phyloP scores from a whole-genome alignment of 1,284 basidiomycete genomes.

The Mixia osmundae region DNA sequence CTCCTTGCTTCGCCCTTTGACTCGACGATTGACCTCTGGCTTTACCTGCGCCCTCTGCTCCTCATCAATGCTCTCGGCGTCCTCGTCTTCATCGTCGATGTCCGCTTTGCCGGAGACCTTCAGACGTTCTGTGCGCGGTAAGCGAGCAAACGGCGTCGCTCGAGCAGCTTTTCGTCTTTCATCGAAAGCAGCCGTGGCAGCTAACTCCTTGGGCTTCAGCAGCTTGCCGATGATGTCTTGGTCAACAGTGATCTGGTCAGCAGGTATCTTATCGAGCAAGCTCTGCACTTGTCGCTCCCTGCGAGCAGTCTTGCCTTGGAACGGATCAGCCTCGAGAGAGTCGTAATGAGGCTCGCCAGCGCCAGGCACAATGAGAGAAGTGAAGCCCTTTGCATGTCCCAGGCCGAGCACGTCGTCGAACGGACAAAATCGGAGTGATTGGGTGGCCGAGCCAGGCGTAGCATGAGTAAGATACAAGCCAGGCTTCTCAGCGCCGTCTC shows the following conservation, averaged over 20 bases:
- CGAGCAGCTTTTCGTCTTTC: neutral
- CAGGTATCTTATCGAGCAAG: slow-evolving; percentile 84
- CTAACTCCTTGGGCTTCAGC: neutral
- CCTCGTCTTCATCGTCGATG: slow-evolving; percentile 31
- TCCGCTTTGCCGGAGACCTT: slow-evolving; percentile 46
- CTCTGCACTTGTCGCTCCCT: slow-evolving; percentile 76
- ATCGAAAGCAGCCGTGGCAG: slow-evolving; percentile 11
- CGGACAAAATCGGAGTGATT: slow-evolving; percentile 46
- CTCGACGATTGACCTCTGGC: slow-evolving; percentile 59
- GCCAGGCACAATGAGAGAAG: slow-evolving; percentile 69
- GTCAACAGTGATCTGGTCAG: slow-evolving; percentile 80
- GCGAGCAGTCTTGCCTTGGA: slow-evolving; percentile 56
- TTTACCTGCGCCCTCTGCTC: slow-evolving; percentile 28
- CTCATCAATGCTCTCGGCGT: slow-evolving; percentile 22
- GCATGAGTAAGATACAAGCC: neutral
- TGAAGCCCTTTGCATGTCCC: slow-evolving; percentile 42
- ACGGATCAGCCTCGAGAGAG: slow-evolving; percentile 78
- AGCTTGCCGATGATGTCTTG: slow-evolving; percentile 8
- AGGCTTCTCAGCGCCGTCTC: neutral
- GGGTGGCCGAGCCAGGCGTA: neutral
- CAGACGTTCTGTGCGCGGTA: slow-evolving; percentile 49
- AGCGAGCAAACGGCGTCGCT: slow-evolving; percentile 34
- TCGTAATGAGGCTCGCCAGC: slow-evolving; percentile 89
- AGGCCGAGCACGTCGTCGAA: slow-evolving; percentile 81
- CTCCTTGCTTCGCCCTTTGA: slow-evolving; percentile 47